Percentiles rank a stretch among this genome's conserved stretches.
Conservation (phyloP, 192 early-diverging fungal genomes). For the Diversispora epigaea region DNA sequence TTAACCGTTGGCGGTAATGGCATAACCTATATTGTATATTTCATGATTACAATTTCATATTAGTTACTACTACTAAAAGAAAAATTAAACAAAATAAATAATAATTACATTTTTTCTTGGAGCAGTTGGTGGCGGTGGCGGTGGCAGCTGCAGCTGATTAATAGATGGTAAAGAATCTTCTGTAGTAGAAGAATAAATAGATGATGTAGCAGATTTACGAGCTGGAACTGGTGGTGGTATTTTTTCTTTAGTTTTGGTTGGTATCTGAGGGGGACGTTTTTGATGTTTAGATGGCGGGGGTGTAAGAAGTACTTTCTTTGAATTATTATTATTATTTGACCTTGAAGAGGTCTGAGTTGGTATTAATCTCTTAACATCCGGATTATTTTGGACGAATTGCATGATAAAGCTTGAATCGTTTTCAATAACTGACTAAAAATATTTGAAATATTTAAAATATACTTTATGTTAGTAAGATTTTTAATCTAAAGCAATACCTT, state of each 20-base stretch:
- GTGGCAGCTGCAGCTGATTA: too few relatives aligned
- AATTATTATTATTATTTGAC: conserved; percentile 29
- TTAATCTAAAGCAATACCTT: background rate
- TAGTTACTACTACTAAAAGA: too few relatives aligned
- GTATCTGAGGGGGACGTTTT: conserved; percentile 32
- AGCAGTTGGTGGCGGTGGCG: conserved; percentile 42
- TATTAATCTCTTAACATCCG: conserved; percentile 50
- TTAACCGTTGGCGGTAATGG: too few relatives aligned
- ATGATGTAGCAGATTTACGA: too few relatives aligned
- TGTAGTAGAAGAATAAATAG: too few relatives aligned
- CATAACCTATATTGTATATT: too few relatives aligned
- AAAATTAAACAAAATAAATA: background rate
- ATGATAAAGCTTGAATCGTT: conserved; percentile 68
- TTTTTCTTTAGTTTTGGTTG: conserved; percentile 14
- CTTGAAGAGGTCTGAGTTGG: conserved; percentile 29
- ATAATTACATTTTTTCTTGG: background rate
- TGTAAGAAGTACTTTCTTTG: conserved; percentile 35
- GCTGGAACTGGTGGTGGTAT: conserved; percentile 39
- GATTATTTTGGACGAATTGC: conserved; percentile 65
- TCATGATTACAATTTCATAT: too few relatives aligned
- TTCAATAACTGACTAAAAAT: conserved; percentile 56
- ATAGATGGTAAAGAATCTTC: too few relatives aligned
- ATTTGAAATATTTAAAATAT: background rate
- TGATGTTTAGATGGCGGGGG: conserved; percentile 42
- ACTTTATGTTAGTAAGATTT: background rate